These are phyloP conservation scores for Cyberlindnera mississippiensis DNA, from an alignment of 805 yeast genomes.

Conservation along the genomic window DNA sequence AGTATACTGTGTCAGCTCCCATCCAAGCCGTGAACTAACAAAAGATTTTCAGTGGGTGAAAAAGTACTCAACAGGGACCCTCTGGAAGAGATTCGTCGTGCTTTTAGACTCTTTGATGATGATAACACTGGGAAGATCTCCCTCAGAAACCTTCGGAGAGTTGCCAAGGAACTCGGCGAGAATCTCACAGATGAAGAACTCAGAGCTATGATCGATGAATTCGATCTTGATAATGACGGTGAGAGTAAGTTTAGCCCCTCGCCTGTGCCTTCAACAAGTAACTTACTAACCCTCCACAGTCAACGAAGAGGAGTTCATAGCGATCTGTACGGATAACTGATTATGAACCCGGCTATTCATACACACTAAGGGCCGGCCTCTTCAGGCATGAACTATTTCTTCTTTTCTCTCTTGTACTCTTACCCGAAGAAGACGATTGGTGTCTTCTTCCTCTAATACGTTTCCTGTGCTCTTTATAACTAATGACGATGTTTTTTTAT, in stretches of 20 bases:
- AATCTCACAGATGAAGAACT: constrained; percentile 88
- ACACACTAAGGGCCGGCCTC: neutral
- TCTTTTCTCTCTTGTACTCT: neutral
- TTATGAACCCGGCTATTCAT: neutral
- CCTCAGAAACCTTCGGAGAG: constrained; percentile 76
- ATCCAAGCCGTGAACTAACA: too few relatives aligned
- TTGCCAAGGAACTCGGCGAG: constrained; percentile 91
- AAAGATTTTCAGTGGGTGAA: constrained; percentile 61
- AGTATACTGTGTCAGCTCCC: too few relatives aligned
- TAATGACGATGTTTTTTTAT: too few relatives aligned
- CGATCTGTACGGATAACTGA: constrained; percentile 73
- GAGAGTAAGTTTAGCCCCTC: constrained; percentile 42
- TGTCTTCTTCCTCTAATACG: too few relatives aligned
- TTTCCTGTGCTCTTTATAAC: too few relatives aligned
- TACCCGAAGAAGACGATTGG: neutral
- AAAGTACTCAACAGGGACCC: constrained; percentile 89
- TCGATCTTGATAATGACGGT: constrained; percentile 94
- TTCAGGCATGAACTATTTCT: too few relatives aligned
- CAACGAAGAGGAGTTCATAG: constrained; percentile 85
- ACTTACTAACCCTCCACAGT: constrained; percentile 28
- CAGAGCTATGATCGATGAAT: constrained; percentile 95
- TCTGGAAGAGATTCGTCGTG: constrained; percentile 83
- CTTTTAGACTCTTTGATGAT: constrained; percentile 85
- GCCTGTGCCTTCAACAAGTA: constrained; percentile 32
- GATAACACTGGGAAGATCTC: constrained; percentile 85